These are phyloP conservation scores for Corymbia citriodora DNA, from an alignment of 441 rosid species.

Conservation along the genomic window DNA sequence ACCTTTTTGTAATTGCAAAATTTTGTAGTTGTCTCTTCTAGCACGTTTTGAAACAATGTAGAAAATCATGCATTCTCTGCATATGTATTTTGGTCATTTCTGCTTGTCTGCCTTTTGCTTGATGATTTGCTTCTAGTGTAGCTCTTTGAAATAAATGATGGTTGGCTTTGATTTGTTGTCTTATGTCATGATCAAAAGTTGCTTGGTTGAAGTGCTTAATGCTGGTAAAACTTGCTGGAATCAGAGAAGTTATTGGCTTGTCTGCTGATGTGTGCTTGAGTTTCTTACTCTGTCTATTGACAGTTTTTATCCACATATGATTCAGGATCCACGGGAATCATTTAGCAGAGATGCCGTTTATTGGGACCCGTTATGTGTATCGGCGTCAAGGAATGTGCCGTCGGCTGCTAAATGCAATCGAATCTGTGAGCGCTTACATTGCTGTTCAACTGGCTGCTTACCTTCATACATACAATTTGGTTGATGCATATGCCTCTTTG, in stretches of 20 bases:
- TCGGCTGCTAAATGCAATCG: slow-evolving; percentile 72
- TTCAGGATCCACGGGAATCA: slow-evolving; percentile 78
- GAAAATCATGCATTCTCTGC: background rate
- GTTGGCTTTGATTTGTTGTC: background rate
- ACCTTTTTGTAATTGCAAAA: background rate
- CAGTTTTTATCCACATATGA: slow-evolving; percentile 1
- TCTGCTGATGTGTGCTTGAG: background rate
- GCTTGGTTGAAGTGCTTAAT: background rate
- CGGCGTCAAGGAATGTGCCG: slow-evolving; percentile 98
- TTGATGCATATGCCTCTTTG: background rate
- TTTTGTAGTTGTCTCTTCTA: background rate
- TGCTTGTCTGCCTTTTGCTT: background rate
- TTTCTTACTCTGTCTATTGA: slow-evolving; percentile 1
- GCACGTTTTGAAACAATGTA: background rate
- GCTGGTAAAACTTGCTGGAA: background rate
- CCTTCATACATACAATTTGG: background rate
- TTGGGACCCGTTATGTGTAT: slow-evolving; percentile 77
- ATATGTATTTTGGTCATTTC: background rate
- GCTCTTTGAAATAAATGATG: background rate
- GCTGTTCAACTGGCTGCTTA: background rate
- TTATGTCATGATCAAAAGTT: background rate
- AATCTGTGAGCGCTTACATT: slow-evolving; percentile 47
- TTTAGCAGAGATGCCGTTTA: slow-evolving; percentile 98
- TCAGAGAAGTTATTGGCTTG: background rate
- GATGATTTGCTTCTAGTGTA: background rate